Evolutionary conservation across 208 protist species (phyloP).

Genomic region (Leptomonas seymouri): DNA sequence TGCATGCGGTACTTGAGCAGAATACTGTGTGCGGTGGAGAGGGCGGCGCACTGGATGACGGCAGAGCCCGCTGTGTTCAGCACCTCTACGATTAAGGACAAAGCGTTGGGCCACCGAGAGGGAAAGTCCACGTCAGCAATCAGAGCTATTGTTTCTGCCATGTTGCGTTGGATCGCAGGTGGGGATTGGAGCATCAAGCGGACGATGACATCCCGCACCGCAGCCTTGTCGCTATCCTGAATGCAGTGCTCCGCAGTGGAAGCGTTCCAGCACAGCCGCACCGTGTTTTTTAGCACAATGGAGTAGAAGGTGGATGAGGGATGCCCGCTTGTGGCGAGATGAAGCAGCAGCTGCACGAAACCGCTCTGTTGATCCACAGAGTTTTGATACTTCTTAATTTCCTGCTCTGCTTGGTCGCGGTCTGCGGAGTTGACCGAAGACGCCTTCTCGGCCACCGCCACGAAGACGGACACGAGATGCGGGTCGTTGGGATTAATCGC

Average conservation of each 20-base stretch:
- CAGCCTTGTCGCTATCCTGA: constrained; percentile 67
- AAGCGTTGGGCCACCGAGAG: constrained; percentile 76
- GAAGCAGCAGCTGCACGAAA: constrained; percentile 68
- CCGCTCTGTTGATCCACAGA: constrained; percentile 68
- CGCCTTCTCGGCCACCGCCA: constrained; percentile 40
- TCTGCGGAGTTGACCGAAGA: constrained; percentile 51
- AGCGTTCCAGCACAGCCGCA: constrained; percentile 83
- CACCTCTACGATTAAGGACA: constrained; percentile 69
- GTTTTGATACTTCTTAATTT: constrained; percentile 67
- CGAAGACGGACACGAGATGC: constrained; percentile 33
- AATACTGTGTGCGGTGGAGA: constrained; percentile 90
- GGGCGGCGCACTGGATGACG: constrained; percentile 53
- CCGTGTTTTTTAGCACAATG: constrained; percentile 89
- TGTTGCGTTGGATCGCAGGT: constrained; percentile 72
- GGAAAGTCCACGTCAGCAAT: constrained; percentile 95
- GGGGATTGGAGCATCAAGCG: constrained; percentile 60
- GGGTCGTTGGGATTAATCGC: constrained; percentile 57
- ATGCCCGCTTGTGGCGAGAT: constrained; percentile 35
- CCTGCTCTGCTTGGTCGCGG: constrained; percentile 55
- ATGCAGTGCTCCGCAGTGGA: constrained; percentile 81
- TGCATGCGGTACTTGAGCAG: constrained; percentile 88
- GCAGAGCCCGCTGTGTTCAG: constrained; percentile 34
- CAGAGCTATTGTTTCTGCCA: constrained; percentile 89
- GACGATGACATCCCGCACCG: constrained; percentile 63
- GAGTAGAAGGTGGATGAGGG: constrained; percentile 60